Percentiles rank a stretch among this genome's conserved stretches.
These are phyloP conservation scores for Emiliania huxleyi DNA, from an alignment of 78 protist species.

Conservation along the genomic window DNA sequence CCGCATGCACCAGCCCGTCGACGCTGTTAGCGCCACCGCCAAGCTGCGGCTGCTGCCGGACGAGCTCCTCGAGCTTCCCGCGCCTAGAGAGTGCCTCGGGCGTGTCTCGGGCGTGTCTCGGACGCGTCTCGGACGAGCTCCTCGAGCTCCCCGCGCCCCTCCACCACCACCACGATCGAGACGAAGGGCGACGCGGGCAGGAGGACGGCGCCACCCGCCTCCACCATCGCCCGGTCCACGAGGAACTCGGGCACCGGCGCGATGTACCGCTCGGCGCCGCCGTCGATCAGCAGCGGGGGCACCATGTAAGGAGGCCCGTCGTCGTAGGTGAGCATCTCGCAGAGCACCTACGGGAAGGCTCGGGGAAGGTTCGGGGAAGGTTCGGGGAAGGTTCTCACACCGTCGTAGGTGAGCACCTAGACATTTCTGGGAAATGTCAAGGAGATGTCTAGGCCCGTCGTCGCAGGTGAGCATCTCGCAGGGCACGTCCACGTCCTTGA, in stretches of 20 bases:
- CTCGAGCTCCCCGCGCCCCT: background rate
- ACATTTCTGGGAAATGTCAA: too few species aligned
- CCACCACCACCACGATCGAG: background rate
- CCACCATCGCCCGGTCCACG: background rate
- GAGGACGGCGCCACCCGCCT: background rate
- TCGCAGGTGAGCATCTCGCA: constrained; percentile 8
- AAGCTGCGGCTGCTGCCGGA: too few species aligned
- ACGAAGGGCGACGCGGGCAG: background rate
- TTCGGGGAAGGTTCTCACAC: too few species aligned
- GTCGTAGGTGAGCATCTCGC: background rate
- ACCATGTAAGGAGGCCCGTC: background rate
- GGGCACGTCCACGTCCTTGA: constrained; percentile 78
- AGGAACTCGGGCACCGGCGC: background rate
- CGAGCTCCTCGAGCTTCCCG: too few species aligned
- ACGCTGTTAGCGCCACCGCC: too few species aligned
- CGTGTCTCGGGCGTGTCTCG: too few species aligned
- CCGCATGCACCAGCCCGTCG: too few species aligned
- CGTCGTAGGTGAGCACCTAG: too few species aligned
- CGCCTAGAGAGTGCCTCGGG: too few species aligned
- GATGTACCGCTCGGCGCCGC: background rate
- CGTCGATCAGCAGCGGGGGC: background rate
- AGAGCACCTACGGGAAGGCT: too few species aligned
- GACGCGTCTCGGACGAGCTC: background rate
- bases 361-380: too few species aligned
- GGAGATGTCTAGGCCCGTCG: too few species aligned